phyloP scores from a whole-genome alignment of 2,329 filamentous ascomycete species.

The Pyricularia grisea region DNA sequence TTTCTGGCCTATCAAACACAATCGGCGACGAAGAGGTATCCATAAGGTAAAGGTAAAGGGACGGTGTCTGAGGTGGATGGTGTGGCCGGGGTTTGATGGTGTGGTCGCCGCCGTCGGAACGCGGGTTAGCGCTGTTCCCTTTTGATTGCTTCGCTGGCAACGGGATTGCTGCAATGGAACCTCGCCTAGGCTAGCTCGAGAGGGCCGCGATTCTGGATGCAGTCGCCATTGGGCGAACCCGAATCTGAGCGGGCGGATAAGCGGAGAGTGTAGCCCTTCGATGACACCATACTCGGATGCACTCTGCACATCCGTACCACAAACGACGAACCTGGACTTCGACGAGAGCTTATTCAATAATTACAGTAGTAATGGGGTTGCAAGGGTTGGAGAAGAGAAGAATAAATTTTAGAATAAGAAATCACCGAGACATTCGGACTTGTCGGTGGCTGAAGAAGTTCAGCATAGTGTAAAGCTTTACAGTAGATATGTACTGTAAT shows the following conservation, averaged over 20 bases:
- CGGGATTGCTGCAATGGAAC: neutral
- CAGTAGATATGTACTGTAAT: neutral
- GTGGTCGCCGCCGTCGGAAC: neutral
- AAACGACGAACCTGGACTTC: neutral
- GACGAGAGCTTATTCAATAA: no score
- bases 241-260: neutral
- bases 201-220: neutral
- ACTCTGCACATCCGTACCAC: neutral
- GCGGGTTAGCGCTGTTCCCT: neutral
- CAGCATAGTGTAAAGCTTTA: neutral
- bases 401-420: neutral
- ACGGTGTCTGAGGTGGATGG: no score
- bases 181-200: neutral
- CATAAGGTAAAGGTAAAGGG: no score
- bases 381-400: neutral
- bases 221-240: neutral
- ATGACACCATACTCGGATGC: neutral
- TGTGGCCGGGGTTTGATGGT: no score
- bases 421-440: neutral
- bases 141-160: neutral
- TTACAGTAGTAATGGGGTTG: no score
- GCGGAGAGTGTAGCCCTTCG: neutral
- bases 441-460: neutral
- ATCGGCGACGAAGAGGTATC: no score
- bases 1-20: no score